Evolutionary conservation across 2,329 filamentous ascomycete genomes (phyloP).

Genomic region (Aspergillus tanneri): DNA sequence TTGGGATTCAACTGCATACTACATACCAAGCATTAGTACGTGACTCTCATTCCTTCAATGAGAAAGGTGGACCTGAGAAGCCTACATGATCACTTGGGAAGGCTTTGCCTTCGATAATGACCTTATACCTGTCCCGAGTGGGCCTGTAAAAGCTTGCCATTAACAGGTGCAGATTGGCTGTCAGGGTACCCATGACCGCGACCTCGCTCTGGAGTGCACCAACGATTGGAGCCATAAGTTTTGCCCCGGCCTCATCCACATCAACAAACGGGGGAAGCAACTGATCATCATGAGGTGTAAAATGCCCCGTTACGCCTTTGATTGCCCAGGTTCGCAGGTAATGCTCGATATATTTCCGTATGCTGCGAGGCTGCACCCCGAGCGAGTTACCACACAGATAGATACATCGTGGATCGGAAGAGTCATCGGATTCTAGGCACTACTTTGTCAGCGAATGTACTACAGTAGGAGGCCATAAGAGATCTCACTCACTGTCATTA

Average conservation of each 20-base stretch:
- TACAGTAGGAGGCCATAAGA: not conserved
- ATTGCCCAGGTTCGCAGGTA: constrained; percentile 82
- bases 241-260: constrained; percentile 71
- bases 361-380: constrained; percentile 74
- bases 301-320: constrained; percentile 83
- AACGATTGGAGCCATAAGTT: constrained; percentile 69
- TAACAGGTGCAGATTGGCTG: constrained; percentile 75
- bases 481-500: constrained; percentile 28
- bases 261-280: constrained; percentile 72
- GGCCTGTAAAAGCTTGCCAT: constrained; percentile 83
- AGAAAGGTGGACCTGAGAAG: not conserved
- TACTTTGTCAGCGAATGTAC: constrained; percentile 4
- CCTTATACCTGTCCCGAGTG: constrained; percentile 65
- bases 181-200: constrained; percentile 85
- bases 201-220: constrained; percentile 72
- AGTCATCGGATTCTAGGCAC: constrained; percentile 27
- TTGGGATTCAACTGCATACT: constrained; percentile 84
- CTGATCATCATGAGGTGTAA: constrained; percentile 66
- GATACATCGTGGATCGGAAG: constrained; percentile 54
- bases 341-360: constrained; percentile 63
- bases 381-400: constrained; percentile 92
- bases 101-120: constrained; percentile 85
- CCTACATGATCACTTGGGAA: constrained; percentile 82
- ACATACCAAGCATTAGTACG: constrained; percentile 16
- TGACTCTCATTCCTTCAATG: not conserved